These are phyloP conservation scores for Eimeria necatrix DNA, from an alignment of 169 alveolate genomes.

Conservation along the genomic window DNA sequence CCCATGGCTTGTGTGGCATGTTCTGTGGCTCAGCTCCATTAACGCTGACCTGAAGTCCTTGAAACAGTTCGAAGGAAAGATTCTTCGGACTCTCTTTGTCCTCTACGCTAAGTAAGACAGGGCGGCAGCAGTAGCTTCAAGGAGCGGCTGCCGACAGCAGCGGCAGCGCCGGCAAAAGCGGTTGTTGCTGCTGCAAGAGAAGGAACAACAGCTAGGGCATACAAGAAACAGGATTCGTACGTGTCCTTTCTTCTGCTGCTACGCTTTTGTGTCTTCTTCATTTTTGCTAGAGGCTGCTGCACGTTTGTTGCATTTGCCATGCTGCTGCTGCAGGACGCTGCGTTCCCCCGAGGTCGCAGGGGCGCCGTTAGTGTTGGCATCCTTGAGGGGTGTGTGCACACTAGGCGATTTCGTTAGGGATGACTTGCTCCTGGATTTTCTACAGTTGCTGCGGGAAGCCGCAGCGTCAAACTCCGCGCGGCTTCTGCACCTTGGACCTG, in stretches of 20 bases:
- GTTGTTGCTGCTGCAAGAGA: constrained; percentile 13
- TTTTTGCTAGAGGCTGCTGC: constrained; percentile 2
- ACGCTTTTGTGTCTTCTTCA: constrained; percentile 10
- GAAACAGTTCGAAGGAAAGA: constrained; percentile 9
- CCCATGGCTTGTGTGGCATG: background rate
- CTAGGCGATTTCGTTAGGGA: constrained; percentile 57
- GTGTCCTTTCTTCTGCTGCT: background rate
- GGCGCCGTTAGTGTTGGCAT: constrained; percentile 55
- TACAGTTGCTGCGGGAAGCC: constrained; percentile 60
- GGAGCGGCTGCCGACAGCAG: background rate
- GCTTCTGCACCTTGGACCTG: constrained; percentile 56
- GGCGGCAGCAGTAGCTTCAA: constrained; percentile 12
- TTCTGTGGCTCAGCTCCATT: background rate
- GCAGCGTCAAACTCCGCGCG: constrained; percentile 27
- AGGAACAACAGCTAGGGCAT: background rate
- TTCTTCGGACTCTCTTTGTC: constrained; percentile 6
- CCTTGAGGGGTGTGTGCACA: constrained; percentile 66
- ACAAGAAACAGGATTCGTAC: background rate
- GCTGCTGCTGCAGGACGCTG: constrained; percentile 72
- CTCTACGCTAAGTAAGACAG: constrained; percentile 67
- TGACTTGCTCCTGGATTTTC: constrained; percentile 61
- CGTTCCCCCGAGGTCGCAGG: constrained; percentile 62
- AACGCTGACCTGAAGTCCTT: constrained; percentile 46
- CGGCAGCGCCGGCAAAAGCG: constrained; percentile 1
- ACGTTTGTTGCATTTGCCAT: background rate